phyloP scores from a whole-genome alignment of 2,329 filamentous ascomycete species.

The Alternaria postmessia region DNA sequence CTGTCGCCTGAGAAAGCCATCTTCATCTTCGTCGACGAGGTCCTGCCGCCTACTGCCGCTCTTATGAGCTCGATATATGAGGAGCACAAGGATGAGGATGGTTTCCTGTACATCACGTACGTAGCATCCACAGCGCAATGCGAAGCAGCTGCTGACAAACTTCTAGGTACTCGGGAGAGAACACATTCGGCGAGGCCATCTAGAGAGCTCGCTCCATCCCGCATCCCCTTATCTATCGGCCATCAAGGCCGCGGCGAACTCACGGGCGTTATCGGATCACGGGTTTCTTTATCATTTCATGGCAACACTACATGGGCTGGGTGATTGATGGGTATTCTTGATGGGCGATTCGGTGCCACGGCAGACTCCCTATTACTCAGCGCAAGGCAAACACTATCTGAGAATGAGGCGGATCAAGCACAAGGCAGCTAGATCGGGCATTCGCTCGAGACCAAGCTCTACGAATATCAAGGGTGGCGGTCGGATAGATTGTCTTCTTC shows the following conservation, averaged over 20 bases:
- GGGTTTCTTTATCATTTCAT: constrained; percentile 32
- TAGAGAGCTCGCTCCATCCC: constrained; percentile 34
- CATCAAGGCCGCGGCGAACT: constrained; percentile 35
- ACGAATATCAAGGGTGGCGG: constrained; percentile 4
- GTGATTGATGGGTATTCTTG: constrained; percentile 24
- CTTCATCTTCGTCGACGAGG: constrained; percentile 99
- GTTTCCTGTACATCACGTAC: constrained; percentile 97
- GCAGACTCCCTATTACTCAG: constrained; percentile 12
- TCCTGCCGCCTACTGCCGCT: constrained; percentile 92
- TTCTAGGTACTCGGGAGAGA: constrained; percentile 90
- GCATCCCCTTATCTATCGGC: constrained; percentile 26
- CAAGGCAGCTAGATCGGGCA: background rate
- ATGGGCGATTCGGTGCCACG: constrained; percentile 14
- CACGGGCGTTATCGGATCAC: constrained; percentile 42
- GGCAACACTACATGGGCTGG: constrained; percentile 29
- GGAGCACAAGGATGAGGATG: constrained; percentile 91
- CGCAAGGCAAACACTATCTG: constrained; percentile 16
- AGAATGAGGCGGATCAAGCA: constrained; percentile 7
- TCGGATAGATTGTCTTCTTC: constrained; percentile 18
- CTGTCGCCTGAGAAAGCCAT: constrained; percentile 99
- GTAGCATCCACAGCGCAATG: constrained; percentile 37
- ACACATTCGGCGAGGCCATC: constrained; percentile 80
- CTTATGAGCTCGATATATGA: constrained; percentile 99
- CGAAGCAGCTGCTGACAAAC: constrained; percentile 31
- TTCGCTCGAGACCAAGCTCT: background rate